These are phyloP conservation scores for Pseudopediastrum boryanum DNA, from an alignment of 139 green algal species.

Conservation along the genomic window DNA sequence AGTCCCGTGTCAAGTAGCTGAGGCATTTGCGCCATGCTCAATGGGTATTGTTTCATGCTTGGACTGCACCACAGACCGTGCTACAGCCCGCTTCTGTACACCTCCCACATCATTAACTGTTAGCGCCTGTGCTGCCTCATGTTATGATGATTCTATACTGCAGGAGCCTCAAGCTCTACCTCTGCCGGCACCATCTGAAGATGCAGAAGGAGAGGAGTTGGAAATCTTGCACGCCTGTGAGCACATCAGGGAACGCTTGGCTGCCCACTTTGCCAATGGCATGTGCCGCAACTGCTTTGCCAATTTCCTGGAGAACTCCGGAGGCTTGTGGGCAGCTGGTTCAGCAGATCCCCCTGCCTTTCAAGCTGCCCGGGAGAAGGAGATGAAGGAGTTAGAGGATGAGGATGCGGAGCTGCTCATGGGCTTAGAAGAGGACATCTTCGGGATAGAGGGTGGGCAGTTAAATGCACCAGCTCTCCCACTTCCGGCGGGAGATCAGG, in stretches of 20 bases:
- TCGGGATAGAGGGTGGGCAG: no score
- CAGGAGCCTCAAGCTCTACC: neutral
- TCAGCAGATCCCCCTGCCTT: slow-evolving; percentile 69
- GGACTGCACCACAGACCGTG: neutral
- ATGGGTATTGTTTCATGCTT: neutral
- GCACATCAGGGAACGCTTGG: slow-evolving; percentile 6
- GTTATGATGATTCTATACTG: neutral
- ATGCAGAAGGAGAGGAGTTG: neutral
- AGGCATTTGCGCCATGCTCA: no score
- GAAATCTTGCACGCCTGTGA: slow-evolving; percentile 10
- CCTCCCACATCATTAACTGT: neutral
- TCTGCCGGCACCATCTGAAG: slow-evolving; percentile 6
- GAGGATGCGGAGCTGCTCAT: neutral
- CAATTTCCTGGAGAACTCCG: slow-evolving; percentile 59
- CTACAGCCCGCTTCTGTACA: neutral
- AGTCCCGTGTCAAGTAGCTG: no score
- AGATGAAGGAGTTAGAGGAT: slow-evolving; percentile 8
- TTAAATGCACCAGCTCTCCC: no score
- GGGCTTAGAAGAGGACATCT: no score
- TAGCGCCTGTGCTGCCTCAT: neutral
- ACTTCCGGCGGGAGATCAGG: no score
- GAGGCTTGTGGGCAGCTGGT: slow-evolving; percentile 56
- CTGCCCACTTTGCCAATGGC: slow-evolving; percentile 58
- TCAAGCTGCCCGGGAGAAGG: neutral
- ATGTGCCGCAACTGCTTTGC: slow-evolving; percentile 72